A percentile compares a stretch with the other conserved stretches of the same genome.
These are phyloP conservation scores for Orobanche coerulescens DNA, from an alignment of 257 asterid species.

Conservation along the genomic window DNA sequence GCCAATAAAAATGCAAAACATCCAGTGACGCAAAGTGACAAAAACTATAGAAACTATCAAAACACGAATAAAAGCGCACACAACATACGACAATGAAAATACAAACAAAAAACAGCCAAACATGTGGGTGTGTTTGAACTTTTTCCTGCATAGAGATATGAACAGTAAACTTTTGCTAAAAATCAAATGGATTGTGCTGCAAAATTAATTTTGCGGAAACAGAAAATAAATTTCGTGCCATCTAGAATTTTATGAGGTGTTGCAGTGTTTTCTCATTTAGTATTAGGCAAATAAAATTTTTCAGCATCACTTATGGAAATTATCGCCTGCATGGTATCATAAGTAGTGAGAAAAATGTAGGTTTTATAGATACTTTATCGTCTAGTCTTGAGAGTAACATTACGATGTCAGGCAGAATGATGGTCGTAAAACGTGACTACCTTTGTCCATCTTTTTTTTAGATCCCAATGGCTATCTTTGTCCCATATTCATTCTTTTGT, in stretches of 20 bases:
- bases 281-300: neutral
- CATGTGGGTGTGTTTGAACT: neutral
- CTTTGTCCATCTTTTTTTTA: constrained; percentile 2
- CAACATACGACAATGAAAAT: no score
- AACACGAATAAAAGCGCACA: no score
- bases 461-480: constrained; percentile 13
- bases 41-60: no score
- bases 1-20: no score
- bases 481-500: neutral
- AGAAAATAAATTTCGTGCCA: neutral
- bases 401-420: constrained; percentile 1
- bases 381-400: neutral
- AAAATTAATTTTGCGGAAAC: neutral
- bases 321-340: neutral
- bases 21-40: no score
- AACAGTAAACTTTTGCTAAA: neutral
- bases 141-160: neutral
- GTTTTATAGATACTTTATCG: neutral
- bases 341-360: neutral
- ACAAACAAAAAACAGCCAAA: no score
- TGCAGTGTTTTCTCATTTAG: neutral
- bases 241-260: neutral
- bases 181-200: neutral
- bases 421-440: constrained; percentile 6
- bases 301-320: neutral